Evolutionary conservation across 495 filamentous ascomycete species (phyloP).

Genomic region (Neurospora sp.): DNA sequence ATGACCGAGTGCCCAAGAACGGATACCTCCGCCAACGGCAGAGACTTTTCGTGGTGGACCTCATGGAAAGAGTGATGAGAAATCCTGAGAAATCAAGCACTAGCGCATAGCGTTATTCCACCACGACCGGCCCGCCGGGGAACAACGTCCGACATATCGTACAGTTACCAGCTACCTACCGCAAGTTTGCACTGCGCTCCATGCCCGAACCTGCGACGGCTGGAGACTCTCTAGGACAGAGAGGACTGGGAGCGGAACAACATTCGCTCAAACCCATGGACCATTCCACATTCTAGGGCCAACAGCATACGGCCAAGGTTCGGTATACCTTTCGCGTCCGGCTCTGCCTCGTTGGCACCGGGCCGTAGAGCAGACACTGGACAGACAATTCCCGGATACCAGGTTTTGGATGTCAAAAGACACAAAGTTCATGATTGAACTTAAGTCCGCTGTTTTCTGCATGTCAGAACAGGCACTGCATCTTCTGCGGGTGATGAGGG

Average conservation of each 20-base stretch:
- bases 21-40: background rate
- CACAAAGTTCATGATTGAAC: background rate
- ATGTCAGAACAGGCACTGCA: background rate
- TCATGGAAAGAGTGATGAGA: background rate
- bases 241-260: background rate
- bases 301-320: background rate
- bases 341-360: background rate
- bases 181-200: background rate
- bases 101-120: background rate
- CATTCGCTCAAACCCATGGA: background rate
- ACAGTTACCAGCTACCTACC: background rate
- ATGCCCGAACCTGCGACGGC: background rate
- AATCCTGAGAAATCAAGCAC: background rate
- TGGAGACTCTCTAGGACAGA: background rate
- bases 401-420: background rate
- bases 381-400: background rate
- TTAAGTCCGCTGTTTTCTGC: background rate
- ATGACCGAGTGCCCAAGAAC: background rate
- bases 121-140: background rate
- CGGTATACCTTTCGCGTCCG: background rate
- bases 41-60: background rate
- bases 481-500: background rate
- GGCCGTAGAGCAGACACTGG: background rate
- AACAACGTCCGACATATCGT: background rate
- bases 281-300: background rate